phyloP scores from a whole-genome alignment of 2,329 filamentous ascomycete species.

The Epichloe aotearoae region DNA sequence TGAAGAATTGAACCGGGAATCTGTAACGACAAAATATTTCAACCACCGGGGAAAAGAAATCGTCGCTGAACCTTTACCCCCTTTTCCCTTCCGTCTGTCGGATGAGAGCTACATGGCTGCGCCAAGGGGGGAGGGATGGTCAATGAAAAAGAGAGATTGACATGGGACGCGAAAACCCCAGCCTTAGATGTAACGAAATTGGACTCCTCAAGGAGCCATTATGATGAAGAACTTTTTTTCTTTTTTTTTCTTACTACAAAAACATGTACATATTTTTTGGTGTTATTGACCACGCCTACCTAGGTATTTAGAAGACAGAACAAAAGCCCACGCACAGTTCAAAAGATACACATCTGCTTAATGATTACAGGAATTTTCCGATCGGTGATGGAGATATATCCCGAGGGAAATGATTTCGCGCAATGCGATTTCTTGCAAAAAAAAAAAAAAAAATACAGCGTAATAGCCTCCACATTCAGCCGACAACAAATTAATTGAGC shows the following conservation, averaged over 20 bases:
- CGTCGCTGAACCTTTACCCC: neutral
- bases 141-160: neutral
- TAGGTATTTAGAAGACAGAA: neutral
- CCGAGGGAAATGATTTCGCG: too few relatives aligned
- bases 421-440: neutral
- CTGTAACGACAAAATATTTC: neutral
- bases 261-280: neutral
- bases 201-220: constrained; percentile 6
- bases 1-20: neutral
- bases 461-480: too few relatives aligned
- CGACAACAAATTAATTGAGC: neutral
- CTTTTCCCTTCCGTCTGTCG: neutral
- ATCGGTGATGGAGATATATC: neutral
- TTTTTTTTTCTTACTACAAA: neutral
- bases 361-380: neutral
- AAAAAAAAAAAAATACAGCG: neutral
- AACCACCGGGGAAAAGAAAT: neutral
- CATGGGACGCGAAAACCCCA: neutral
- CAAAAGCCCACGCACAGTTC: constrained; percentile 16
- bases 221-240: neutral
- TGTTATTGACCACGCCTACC: neutral
- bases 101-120: neutral
- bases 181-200: constrained; percentile 5
- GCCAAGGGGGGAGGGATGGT: neutral
- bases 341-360: constrained; percentile 11